Evolutionary conservation across 495 filamentous ascomycete genomes (phyloP), one percentile per base, ranked within the genome.

Genomic region (Penicillium canescens): DNA sequence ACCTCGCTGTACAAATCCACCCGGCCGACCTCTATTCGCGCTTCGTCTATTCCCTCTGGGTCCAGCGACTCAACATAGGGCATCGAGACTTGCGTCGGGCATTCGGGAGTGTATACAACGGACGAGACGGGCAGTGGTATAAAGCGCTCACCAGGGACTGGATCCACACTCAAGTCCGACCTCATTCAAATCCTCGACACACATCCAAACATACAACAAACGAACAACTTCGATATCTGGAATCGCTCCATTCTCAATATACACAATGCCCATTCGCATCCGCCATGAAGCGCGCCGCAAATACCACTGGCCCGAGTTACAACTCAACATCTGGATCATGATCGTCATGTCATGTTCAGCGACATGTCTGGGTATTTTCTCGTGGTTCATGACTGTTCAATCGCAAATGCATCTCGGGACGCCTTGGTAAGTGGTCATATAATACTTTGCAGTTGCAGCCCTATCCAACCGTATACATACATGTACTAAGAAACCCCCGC

Each of bases 231-330:
- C 33, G 23, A 40, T 46, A 36, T 34, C 40, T 35, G 26, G 26
- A 7, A 42, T 33, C 36, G 16, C 13, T 33, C 20, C 6, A 9
- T 4, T 24, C 18, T 35, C 12, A 11, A 6, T 40, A 16, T n/a
- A 47, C 33, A 56, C 26, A 50, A 66, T 71, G 66, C 54, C 64
- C 11, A 56, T 60, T 21, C 44, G 41, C 34, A 48, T 60, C 48
- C 66, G 65, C 52, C 67, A 44, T 14, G 52, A 54, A 36, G 42
- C 50, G 16, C 77, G 84, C 31, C 83, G 88, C 55, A 83, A 82
- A 55, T 97, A 96, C 79, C 86, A 87, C 79, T 99, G 94, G 94
- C 95, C 95, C 3, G 90, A 95, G 62, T 73, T 89, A 50, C 90
- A 95, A 68, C 82, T 99, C 48, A 96, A 96, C 68, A 73, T 97